Evolutionary conservation across 192 early-diverging fungal species (phyloP), one percentile per base, ranked within the genome.

Genomic region (Coemansia sp.): DNA sequence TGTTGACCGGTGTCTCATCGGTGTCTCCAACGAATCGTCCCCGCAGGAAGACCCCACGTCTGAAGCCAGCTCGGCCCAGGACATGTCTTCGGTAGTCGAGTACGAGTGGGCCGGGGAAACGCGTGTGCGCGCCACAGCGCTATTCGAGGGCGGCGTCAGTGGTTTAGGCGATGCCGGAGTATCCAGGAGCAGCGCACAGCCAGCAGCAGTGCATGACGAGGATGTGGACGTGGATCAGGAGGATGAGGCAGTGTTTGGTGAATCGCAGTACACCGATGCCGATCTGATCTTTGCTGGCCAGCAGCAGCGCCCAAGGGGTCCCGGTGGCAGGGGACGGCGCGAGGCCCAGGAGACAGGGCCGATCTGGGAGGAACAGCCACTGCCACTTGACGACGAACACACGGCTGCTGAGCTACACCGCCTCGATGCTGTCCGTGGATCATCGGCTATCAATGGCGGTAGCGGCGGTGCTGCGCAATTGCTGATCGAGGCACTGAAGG

Each of bases 201-300:
- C n/a, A n/a, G n/a, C n/a, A n/a, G n/a, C n/a, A n/a, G n/a, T n/a
- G n/a, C n/a, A n/a, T n/a, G 89, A 93, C 37, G 87, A 86, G 37
- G 90, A 92, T 50, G 55, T 93, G 15, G 86, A 92, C 66, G 84
- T 94, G 14, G 91, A 94, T 43, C 84, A 84, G 4, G 87, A 93
- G 29, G 89, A 83, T 48, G 83, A 81, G 24, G 75, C 77, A 11
- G 65, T 79, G 28, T 94, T 81, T 63, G 92, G 92, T 1, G 60
- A 67, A 4, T 57, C 82, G 6, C 92, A 94, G 58, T 94, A 83
- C 57, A 64, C 78, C 10, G 87, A 94, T 45, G 57, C 67, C 5
- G 87, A 89, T 46, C 67, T 92, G n/a, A 58, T 79, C 18, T 68
- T 73, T 34, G 58, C 69, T 36, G 40, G 42, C 14, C 13, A 11